phyloP scores from a whole-genome alignment of 2,329 filamentous ascomycete species.

The Colletotrichum sp. region DNA sequence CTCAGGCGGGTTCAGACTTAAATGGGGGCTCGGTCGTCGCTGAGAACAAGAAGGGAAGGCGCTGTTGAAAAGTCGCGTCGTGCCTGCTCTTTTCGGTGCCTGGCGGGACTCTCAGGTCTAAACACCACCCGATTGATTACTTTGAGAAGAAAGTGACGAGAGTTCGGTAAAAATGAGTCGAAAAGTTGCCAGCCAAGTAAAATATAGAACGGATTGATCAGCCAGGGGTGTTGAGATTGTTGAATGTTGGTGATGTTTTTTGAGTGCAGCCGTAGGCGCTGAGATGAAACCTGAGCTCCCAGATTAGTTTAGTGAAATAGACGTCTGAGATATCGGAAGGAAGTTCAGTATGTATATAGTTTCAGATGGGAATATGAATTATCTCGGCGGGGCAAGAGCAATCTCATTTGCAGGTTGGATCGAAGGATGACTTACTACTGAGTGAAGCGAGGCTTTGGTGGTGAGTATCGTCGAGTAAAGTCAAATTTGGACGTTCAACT shows the following conservation, averaged over 20 bases:
- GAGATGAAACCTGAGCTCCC: neutral
- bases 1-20: neutral
- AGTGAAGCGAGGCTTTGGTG: neutral
- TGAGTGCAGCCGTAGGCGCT: neutral
- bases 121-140: neutral
- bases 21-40: neutral
- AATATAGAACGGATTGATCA: neutral
- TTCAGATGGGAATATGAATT: neutral
- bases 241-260: neutral
- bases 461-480: neutral
- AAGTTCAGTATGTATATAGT: fast-evolving
- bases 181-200: neutral
- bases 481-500: neutral
- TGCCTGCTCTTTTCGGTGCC: neutral
- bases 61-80: neutral
- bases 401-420: neutral
- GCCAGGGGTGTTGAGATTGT: neutral
- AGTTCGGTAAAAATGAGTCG: neutral
- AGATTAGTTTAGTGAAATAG: neutral
- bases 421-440: neutral
- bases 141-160: neutral
- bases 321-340: neutral
- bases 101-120: neutral
- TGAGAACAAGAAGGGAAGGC: neutral
- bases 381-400: neutral